Percentiles rank a stretch among this genome's conserved stretches.
Conservation (phyloP, 108 stramenopile species). For the Schizochytrium sp. region DNA sequence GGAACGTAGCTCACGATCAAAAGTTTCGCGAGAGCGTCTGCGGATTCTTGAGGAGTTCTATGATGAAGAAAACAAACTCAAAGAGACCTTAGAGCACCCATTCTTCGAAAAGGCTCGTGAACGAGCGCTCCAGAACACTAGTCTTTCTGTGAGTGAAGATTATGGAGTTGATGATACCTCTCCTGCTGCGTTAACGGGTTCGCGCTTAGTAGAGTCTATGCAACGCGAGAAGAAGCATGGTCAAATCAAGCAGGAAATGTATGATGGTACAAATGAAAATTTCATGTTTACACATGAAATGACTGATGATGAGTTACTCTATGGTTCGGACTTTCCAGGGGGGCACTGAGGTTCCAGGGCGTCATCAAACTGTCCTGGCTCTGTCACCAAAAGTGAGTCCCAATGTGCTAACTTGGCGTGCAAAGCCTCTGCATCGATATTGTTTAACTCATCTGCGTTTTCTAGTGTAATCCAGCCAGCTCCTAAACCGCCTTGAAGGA, state of each 20-base stretch:
- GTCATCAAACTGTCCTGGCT: conserved; percentile 32
- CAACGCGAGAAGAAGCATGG: too few species aligned
- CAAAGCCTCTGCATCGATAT: conserved; percentile 6
- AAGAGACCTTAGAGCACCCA: conserved; percentile 51
- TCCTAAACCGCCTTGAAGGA: background rate
- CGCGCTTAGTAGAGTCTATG: too few species aligned
- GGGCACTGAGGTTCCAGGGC: background rate
- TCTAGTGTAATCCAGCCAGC: background rate
- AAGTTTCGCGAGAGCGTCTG: conserved; percentile 18
- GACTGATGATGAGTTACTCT: background rate
- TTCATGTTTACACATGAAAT: background rate
- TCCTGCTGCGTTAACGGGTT: too few species aligned
- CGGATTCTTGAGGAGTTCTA: conserved; percentile 47
- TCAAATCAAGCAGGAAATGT: too few species aligned
- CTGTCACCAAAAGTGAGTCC: conserved; percentile 11
- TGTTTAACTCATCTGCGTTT: background rate
- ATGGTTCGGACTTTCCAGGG: background rate
- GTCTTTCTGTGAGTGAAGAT: background rate
- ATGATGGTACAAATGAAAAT: too few species aligned
- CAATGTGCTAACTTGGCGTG: conserved; percentile 1
- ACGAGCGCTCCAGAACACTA: background rate
- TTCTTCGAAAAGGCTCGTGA: conserved; percentile 11
- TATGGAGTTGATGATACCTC: background rate
- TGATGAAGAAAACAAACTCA: conserved; percentile 43
- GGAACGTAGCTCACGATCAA: conserved; percentile 1